A percentile compares a stretch with the other conserved stretches of the same genome.
phyloP scores from a whole-genome alignment of 805 yeast species.

The Brettanomyces sp. region DNA sequence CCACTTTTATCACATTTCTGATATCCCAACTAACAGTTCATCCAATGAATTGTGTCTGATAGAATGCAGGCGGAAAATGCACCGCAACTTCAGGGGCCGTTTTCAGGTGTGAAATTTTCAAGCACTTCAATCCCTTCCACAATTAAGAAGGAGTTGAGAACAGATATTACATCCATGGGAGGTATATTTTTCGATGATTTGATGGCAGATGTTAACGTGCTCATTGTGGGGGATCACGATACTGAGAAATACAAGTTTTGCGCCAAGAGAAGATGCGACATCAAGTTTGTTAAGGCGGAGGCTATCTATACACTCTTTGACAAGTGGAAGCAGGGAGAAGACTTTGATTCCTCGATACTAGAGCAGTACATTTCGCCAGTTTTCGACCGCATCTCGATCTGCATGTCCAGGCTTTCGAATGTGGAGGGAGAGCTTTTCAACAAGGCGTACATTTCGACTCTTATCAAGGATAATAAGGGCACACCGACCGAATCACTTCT shows the following conservation, averaged over 20 bases:
- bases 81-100: constrained; percentile 20
- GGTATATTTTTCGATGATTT: constrained; percentile 49
- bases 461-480: constrained; percentile 40
- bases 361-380: constrained; percentile 26
- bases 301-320: constrained; percentile 35
- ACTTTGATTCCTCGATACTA: constrained; percentile 5
- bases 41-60: no score
- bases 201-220: constrained; percentile 49
- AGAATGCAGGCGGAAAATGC: no score
- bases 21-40: no score
- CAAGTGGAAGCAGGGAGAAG: constrained; percentile 44
- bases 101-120: constrained; percentile 42
- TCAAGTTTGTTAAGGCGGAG: constrained; percentile 42
- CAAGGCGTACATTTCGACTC: constrained; percentile 23
- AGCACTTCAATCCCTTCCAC: constrained; percentile 42
- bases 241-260: constrained; percentile 50
- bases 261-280: constrained; percentile 43
- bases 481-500: constrained; percentile 41
- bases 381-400: constrained; percentile 36
- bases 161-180: constrained; percentile 45
- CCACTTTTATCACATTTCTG: no score
- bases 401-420: constrained; percentile 32
- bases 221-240: constrained; percentile 49
- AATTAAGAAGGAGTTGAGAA: constrained; percentile 32
- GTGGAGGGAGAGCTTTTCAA: constrained; percentile 15